Evolutionary conservation across 2,329 filamentous ascomycete species (phyloP), one percentile per base, ranked within the genome.

Genomic region (Monilinia fructigena): DNA sequence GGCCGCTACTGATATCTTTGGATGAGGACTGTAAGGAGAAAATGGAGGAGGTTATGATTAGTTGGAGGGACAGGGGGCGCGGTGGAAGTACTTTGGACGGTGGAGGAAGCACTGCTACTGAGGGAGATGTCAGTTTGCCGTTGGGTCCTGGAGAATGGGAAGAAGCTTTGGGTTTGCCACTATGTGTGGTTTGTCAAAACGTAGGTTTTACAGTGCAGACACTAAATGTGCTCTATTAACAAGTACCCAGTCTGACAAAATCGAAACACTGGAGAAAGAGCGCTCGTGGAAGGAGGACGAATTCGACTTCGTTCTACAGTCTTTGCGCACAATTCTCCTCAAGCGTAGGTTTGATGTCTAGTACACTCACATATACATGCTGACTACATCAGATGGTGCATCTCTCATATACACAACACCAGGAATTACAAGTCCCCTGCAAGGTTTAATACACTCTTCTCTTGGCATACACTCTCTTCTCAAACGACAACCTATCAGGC

Each of bases 121-220:
- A 91, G 67, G 85, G 84, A 4, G 87, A 91, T 67, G 86, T 90
- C 35, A 86, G 87, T 55, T 82, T 96, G 69, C 93, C 93, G 1
- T 79, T 94, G 1, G 93, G 93, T 0, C 91, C 91, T 1, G 93
- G 94, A 65, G 93, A 97, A 78, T 97, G 93, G 92, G 92, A 96
- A 70, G 93, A 96, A 74, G 91, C 89, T 6, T 80, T 97, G 11
- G 93, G 93, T 0, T 79, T 99, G 65, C 92, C 93, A 0, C 81
- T 99, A 48, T 96, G 92, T 75, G 90, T 99, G 11, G 93, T 98
- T n/a, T 97, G 94, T 76, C 93, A 98, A 77, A 95, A 96, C 76
- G 93, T 93, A 78, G 79, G 86, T 78, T 56, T 14, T 40, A 18
- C 42, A 53, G 18, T 38, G 31, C 20, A 53, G 16, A 23, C 45